Evolutionary conservation across 2,329 filamentous ascomycete species (phyloP).

Genomic region (Aspergillus brunneoviolaceus): DNA sequence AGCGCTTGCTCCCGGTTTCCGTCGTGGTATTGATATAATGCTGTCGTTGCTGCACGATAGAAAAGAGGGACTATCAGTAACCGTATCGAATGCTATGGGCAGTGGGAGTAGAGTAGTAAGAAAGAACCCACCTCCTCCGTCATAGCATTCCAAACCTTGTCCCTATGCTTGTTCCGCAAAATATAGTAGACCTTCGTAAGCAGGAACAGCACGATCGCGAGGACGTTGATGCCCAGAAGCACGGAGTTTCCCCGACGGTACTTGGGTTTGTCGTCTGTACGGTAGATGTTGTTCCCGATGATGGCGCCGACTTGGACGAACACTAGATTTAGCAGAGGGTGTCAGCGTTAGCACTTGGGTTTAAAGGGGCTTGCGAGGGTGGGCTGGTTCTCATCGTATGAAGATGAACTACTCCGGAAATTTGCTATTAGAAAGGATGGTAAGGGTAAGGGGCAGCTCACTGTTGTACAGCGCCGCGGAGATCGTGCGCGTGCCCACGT

Average conservation of each 20-base stretch:
- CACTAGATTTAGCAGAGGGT: conserved; percentile 17
- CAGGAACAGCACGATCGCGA: conserved; percentile 50
- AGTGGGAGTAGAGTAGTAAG: background rate
- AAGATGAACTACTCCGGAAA: too few species aligned
- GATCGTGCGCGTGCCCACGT: conserved; percentile 62
- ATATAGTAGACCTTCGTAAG: conserved; percentile 32
- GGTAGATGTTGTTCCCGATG: conserved; percentile 49
- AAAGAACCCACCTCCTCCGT: conserved; percentile 32
- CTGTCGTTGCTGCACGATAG: conserved; percentile 3
- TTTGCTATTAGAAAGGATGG: background rate
- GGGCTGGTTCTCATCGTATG: too few species aligned
- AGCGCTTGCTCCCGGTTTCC: conserved; percentile 45
- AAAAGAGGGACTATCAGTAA: background rate
- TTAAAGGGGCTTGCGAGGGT: too few species aligned
- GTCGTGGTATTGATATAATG: conserved; percentile 49
- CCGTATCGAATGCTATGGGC: rapidly evolving
- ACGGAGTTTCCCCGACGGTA: conserved; percentile 56
- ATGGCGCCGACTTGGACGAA: conserved; percentile 34
- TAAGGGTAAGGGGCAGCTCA: background rate
- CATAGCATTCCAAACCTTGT: conserved; percentile 33
- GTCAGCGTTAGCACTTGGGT: too few species aligned
- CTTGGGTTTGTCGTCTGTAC: conserved; percentile 52
- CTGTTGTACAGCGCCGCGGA: conserved; percentile 61
- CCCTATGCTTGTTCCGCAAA: conserved; percentile 39
- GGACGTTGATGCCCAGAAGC: conserved; percentile 49